These are phyloP conservation scores for Trichopus zeylanicus DNA, from an alignment of 116 monocot genomes.

Conservation along the genomic window DNA sequence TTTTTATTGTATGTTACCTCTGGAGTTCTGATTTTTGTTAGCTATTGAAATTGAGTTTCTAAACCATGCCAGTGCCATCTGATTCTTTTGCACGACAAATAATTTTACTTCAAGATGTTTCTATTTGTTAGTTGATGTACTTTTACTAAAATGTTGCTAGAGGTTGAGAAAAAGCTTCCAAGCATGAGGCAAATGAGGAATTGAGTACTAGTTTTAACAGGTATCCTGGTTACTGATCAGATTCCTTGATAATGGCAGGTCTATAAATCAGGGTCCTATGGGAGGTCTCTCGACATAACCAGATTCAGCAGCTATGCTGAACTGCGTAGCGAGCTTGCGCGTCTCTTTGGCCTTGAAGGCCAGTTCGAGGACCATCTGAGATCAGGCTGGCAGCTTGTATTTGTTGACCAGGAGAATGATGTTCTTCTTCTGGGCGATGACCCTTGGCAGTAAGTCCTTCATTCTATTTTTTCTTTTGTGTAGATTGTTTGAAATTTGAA, in stretches of 20 bases:
- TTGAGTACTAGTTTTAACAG: not conserved
- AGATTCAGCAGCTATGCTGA: constrained; percentile 78
- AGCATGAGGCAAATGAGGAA: not conserved
- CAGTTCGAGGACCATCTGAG: constrained; percentile 88
- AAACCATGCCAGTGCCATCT: no score
- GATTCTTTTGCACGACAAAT: no score
- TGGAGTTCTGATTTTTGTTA: not conserved
- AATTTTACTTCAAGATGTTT: constrained; percentile 8
- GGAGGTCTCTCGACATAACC: constrained; percentile 77
- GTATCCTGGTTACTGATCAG: no score
- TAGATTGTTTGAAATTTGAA: no score
- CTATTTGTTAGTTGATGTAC: not conserved
- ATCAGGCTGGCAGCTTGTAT: constrained; percentile 99
- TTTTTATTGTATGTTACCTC: not conserved
- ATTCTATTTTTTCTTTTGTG: no score
- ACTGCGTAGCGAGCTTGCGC: constrained; percentile 73
- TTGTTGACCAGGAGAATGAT: constrained; percentile 87
- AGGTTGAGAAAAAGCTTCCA: not conserved
- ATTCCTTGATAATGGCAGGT: no score
- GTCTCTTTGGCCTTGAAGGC: constrained; percentile 83
- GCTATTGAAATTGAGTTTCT: no score
- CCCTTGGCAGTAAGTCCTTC: constrained; percentile 77
- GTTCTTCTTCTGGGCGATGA: constrained; percentile 96
- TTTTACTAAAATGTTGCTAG: not conserved
- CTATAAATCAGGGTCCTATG: constrained; percentile 73